Percentiles rank a stretch among this genome's conserved stretches.
phyloP scores from a whole-genome alignment of 2,329 filamentous ascomycete genomes.

The Talaromyces pinophilus region DNA sequence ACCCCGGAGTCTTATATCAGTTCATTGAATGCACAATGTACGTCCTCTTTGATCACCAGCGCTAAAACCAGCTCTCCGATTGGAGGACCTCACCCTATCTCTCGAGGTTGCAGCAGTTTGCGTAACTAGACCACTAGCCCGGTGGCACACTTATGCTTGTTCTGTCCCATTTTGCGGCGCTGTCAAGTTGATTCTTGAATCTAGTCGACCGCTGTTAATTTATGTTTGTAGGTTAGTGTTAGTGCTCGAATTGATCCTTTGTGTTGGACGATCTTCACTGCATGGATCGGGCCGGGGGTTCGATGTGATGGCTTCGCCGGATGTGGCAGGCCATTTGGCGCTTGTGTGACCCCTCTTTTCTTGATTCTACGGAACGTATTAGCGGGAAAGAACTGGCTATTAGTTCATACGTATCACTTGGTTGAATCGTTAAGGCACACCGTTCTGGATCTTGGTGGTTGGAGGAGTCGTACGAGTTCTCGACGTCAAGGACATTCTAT shows the following conservation, averaged over 20 bases:
- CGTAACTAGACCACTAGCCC: not conserved
- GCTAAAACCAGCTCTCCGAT: conserved; percentile 8
- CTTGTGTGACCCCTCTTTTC: conserved; percentile 1
- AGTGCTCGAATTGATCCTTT: not conserved
- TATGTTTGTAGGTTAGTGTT: not conserved
- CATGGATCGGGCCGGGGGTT: not conserved
- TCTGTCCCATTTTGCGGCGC: conserved; percentile 6
- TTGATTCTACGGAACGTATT: no score
- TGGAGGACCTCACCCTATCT: not conserved
- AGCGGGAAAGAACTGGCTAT: no score
- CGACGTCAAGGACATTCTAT: not conserved
- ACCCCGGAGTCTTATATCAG: not conserved
- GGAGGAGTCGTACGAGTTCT: not conserved
- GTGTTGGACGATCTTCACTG: conserved; percentile 6
- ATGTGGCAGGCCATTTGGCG: not conserved
- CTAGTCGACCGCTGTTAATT: not conserved
- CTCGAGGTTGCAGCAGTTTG: not conserved
- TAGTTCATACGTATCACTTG: not conserved
- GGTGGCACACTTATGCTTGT: conserved; percentile 6
- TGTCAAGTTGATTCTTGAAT: not conserved
- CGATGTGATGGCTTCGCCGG: not conserved
- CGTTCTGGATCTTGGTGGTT: not conserved
- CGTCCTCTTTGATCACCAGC: not conserved
- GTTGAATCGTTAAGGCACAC: not conserved
- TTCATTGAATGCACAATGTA: not conserved